Evolutionary conservation across 1,284 basidiomycete genomes (phyloP).

Genomic region (Fomitiporia mediterranea): DNA sequence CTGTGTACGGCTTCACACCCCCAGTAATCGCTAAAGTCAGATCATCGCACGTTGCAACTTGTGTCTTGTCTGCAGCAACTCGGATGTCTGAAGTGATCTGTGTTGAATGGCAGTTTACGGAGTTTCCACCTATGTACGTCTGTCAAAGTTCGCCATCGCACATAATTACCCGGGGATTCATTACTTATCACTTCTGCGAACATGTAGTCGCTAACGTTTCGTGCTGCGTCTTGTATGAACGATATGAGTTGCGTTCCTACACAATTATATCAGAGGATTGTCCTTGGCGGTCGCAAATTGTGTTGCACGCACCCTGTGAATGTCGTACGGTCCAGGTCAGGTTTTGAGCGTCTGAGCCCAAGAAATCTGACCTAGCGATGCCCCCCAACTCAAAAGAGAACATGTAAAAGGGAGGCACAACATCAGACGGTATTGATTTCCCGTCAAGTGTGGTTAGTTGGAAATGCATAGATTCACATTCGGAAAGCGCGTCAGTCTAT

Average conservation of each 20-base stretch:
- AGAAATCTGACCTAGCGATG: slow-evolving; percentile 3
- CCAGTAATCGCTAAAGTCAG: slow-evolving; percentile 7
- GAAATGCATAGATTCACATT: slow-evolving; percentile 12
- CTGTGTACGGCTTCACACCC: slow-evolving; percentile 13
- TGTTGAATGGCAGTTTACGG: slow-evolving; percentile 12
- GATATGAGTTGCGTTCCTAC: slow-evolving; percentile 4
- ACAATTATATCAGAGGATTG: background rate
- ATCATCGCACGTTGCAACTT: slow-evolving; percentile 11
- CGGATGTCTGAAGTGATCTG: slow-evolving; percentile 1
- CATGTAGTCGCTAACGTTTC: background rate
- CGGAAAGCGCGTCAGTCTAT: background rate
- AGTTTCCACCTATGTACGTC: slow-evolving; percentile 7
- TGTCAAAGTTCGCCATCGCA: background rate
- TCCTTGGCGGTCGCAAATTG: too few species aligned
- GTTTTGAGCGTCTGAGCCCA: slow-evolving; percentile 13
- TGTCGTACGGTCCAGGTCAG: slow-evolving; percentile 13
- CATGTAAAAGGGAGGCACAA: slow-evolving; percentile 15
- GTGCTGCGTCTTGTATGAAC: slow-evolving; percentile 1
- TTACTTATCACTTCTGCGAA: background rate
- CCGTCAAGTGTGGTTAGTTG: background rate
- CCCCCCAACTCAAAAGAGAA: slow-evolving; percentile 16
- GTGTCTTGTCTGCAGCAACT: slow-evolving; percentile 2
- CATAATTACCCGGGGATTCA: background rate
- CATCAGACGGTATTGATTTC: slow-evolving; percentile 2
- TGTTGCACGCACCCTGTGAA: slow-evolving; percentile 5